These are phyloP conservation scores for Ogataea polymorpha DNA, from an alignment of 805 yeast genomes.

Conservation along the genomic window DNA sequence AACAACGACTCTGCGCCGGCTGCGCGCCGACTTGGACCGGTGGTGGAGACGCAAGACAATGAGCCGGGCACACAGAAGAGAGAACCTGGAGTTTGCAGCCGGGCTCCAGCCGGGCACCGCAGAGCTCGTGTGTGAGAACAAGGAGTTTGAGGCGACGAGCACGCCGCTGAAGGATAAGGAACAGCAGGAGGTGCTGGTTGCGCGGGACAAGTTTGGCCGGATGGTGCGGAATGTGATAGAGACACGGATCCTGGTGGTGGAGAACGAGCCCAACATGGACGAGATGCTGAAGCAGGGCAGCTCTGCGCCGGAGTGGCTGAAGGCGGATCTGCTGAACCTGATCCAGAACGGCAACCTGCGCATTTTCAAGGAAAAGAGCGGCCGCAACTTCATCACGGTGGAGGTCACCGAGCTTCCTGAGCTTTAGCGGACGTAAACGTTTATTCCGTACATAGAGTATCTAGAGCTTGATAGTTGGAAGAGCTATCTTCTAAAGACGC, in stretches of 20 bases:
- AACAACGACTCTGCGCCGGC: constrained; percentile 12
- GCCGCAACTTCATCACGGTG: constrained; percentile 21
- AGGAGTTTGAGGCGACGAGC: constrained; percentile 17
- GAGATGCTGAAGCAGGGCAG: constrained; percentile 16
- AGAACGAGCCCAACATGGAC: constrained; percentile 21
- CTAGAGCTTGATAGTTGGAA: too few relatives aligned
- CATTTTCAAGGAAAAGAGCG: constrained; percentile 16
- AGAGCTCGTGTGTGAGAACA: constrained; percentile 7
- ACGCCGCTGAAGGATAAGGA: constrained; percentile 10
- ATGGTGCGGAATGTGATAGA: constrained; percentile 11
- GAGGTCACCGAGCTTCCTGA: constrained; percentile 19
- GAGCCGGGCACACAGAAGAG: constrained; percentile 5
- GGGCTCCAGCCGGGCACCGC: constrained; percentile 9
- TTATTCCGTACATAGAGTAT: neutral
- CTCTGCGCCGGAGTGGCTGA: constrained; percentile 18
- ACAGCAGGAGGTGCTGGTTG: constrained; percentile 10
- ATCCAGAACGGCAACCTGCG: constrained; percentile 19
- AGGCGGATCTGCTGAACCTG: constrained; percentile 17
- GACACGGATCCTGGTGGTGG: constrained; percentile 21
- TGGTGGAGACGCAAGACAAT: constrained; percentile 17
- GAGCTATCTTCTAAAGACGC: constrained; percentile 3
- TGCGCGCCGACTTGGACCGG: constrained; percentile 15
- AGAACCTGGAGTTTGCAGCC: constrained; percentile 2
- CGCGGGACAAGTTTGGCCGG: constrained; percentile 7
- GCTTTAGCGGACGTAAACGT: neutral